A percentile compares a stretch with the other conserved stretches of the same genome.
Evolutionary conservation across 73 alveolate genomes (phyloP).

Genomic region (Paramecium caudatum): DNA sequence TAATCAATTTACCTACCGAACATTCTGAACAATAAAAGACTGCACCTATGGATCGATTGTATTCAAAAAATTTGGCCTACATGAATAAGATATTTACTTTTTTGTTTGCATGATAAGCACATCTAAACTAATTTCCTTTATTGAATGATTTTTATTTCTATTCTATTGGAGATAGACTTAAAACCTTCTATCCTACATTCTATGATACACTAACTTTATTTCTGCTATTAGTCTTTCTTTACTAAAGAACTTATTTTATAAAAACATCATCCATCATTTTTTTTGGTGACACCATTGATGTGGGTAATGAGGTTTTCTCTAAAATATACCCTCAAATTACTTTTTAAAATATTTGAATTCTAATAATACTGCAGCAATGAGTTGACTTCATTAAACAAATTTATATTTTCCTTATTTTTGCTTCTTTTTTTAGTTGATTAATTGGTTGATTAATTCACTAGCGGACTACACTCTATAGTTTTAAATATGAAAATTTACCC

Average conservation of each 20-base stretch:
- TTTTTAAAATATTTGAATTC: slow-evolving; percentile 12
- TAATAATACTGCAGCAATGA: slow-evolving; percentile 42
- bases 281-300: slow-evolving; percentile 65
- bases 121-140: not conserved
- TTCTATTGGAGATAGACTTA: slow-evolving; percentile 53
- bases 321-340: not conserved
- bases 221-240: slow-evolving; percentile 54
- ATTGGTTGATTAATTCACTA: slow-evolving; percentile 49
- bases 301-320: slow-evolving; percentile 61
- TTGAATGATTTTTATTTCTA: not conserved
- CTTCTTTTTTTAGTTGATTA: slow-evolving; percentile 34
- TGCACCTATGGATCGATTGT: not conserved
- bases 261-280: slow-evolving; percentile 59
- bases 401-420: slow-evolving; percentile 60
- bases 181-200: slow-evolving; percentile 44
- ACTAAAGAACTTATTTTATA: not conserved
- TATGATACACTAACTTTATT: slow-evolving; percentile 57
- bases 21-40: slow-evolving; percentile 61
- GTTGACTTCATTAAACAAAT: slow-evolving; percentile 60
- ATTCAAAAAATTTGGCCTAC: slow-evolving; percentile 62
- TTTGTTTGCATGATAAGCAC: slow-evolving; percentile 51
- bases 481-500: not conserved
- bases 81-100: slow-evolving; percentile 5
- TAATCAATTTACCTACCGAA: slow-evolving; percentile 24
- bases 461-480: slow-evolving; percentile 22